These are phyloP conservation scores for Hemileccinum rubropunctum DNA, from an alignment of 768 basidiomycete species.

Conservation along the genomic window DNA sequence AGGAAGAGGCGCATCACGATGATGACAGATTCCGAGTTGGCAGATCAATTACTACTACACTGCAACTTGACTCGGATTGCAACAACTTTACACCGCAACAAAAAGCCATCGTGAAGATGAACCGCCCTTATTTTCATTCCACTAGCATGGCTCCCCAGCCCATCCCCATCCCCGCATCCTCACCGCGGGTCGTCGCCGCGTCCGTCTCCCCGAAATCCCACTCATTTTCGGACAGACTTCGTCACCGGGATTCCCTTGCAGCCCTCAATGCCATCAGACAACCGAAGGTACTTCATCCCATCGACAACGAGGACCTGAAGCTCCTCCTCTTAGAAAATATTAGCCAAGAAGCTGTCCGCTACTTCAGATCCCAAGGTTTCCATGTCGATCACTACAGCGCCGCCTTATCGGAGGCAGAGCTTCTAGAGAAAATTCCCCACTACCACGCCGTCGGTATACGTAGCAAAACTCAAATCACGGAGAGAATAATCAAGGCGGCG, in stretches of 20 bases:
- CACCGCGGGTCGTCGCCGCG: conserved; percentile 39
- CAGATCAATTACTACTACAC: too few relatives aligned
- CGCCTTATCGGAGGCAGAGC: conserved; percentile 91
- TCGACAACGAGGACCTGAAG: conserved; percentile 76
- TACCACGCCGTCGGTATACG: conserved; percentile 98
- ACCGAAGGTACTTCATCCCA: conserved; percentile 74
- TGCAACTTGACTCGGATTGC: too few relatives aligned
- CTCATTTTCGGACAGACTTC: conserved; percentile 47
- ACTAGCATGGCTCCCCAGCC: conserved; percentile 44
- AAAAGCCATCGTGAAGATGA: conserved; percentile 12
- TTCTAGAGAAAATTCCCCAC: conserved; percentile 72
- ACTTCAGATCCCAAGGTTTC: conserved; percentile 82
- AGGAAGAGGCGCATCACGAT: conserved; percentile 66
- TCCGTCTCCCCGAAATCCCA: conserved; percentile 51
- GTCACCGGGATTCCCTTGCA: conserved; percentile 32
- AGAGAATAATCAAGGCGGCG: conserved; percentile 82
- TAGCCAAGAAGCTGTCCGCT: conserved; percentile 81
- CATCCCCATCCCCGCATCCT: conserved; percentile 40
- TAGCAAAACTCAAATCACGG: conserved; percentile 96
- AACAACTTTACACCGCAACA: conserved; percentile 1
- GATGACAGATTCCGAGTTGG: not conserved
- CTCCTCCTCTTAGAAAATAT: conserved; percentile 94
- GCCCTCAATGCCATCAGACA: conserved; percentile 42
- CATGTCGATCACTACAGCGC: conserved; percentile 86
- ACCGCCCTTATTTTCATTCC: conserved; percentile 12